phyloP scores from a whole-genome alignment of 257 asterid species.

The Forsythia viridissima region DNA sequence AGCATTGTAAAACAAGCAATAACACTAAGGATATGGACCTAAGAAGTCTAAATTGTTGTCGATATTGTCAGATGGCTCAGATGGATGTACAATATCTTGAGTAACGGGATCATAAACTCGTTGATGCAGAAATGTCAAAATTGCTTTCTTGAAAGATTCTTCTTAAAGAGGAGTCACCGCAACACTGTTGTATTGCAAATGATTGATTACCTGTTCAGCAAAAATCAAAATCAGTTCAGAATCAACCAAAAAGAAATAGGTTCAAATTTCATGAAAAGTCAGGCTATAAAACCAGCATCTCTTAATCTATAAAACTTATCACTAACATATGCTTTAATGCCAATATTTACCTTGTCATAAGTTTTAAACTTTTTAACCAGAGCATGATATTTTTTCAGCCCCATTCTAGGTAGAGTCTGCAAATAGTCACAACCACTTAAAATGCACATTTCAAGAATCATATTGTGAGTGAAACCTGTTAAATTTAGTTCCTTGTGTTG shows the following conservation, averaged over 20 bases:
- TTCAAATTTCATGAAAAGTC: neutral
- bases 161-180: slow-evolving; percentile 72
- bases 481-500: slow-evolving; percentile 72
- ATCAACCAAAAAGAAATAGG: neutral
- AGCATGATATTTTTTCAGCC: slow-evolving; percentile 83
- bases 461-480: slow-evolving; percentile 73
- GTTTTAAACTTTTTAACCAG: slow-evolving; percentile 72
- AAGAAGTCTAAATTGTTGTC: slow-evolving; percentile 68
- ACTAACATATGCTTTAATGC: neutral
- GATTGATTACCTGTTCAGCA: slow-evolving; percentile 73
- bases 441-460: slow-evolving; percentile 97
- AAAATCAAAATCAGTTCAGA: neutral
- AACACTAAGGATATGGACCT: slow-evolving; percentile 90
- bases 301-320: neutral
- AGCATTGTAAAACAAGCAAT: slow-evolving; percentile 2
- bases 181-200: slow-evolving; percentile 64
- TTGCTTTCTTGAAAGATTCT: slow-evolving; percentile 85
- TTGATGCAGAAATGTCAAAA: slow-evolving; percentile 85
- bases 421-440: slow-evolving; percentile 96
- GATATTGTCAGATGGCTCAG: slow-evolving; percentile 46
- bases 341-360: slow-evolving; percentile 63
- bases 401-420: slow-evolving; percentile 95
- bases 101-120: slow-evolving; percentile 73
- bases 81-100: slow-evolving; percentile 63
- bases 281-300: too few species aligned